Evolutionary conservation across 176 grass and related monocot genomes (phyloP), one percentile per base, ranked within the genome.

Genomic region (Melocanna baccifera): DNA sequence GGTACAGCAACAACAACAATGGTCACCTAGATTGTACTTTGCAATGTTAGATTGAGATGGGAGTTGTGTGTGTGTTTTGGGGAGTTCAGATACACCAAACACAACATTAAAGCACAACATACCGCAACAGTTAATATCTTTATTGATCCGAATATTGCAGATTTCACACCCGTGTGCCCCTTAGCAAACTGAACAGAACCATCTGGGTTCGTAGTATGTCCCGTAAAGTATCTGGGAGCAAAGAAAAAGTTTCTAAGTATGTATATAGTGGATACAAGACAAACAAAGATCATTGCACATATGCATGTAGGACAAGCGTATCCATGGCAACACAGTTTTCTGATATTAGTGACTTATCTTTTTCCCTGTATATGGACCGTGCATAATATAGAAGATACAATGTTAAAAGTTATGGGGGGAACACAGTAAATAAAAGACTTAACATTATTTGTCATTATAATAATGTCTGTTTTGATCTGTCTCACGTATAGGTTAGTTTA

Each of bases 1-100:
- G 96, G 96, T 40, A 99, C 93, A 16, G 93, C 96, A 61, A 99
- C 96, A 72, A 99, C 96, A 58, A 99, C 86, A 68, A 96, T 99
- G 64, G 91, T 96, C 45, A 99, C 96, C 96, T 99, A 81, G 45
- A 73, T 80, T 29, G 72, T 67, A 59, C n/a, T 48, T 61, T 80
- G 61, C 12, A 62, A 50, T 63, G 47, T 87, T 68, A 79, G 66
- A 87, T 59, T 79, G 45, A 61, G 34, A 79, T 28, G 12, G 45
- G 45, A 41, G 8, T 9, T 42, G 41, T 1, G 39, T 41, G 39
- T 41, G 39, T 0, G 6, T 43, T 9, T 9, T 0, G 1, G 11
- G 8, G 42, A 40, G 16, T 71, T 65, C 15, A 58, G 5, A 88
- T 75, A 73, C 59, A 81, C 34, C 63, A 56, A 45, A 42, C 40